Conservation (phyloP, 179 eudicot species). For the Spinacia oleracea region DNA sequence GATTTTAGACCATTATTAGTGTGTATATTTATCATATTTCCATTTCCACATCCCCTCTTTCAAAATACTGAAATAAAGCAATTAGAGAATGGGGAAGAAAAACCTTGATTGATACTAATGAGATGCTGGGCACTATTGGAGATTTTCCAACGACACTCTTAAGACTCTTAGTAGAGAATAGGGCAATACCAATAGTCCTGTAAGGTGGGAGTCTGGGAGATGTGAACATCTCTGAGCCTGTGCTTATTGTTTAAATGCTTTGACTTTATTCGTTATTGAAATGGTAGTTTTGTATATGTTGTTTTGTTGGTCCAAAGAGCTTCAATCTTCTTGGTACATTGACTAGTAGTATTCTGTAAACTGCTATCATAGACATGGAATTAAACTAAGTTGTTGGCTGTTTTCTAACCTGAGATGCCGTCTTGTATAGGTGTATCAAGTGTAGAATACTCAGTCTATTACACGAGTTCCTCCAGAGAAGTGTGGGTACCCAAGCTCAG, state of each 20-base stretch:
- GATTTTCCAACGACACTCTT: not conserved
- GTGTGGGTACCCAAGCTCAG: conserved; percentile 8
- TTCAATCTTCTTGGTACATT: not conserved
- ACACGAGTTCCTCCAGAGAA: conserved; percentile 7
- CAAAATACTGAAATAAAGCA: no score
- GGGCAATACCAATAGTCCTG: not conserved
- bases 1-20: not conserved
- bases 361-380: not conserved
- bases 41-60: not conserved
- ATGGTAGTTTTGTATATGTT: not conserved
- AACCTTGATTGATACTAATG: not conserved
- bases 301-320: not conserved
- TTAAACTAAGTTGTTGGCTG: not conserved
- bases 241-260: not conserved
- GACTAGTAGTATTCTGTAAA: not conserved
- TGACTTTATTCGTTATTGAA: not conserved
- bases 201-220: not conserved
- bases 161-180: not conserved
- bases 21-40: no score
- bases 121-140: not conserved
- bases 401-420: conserved; percentile 7
- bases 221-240: not conserved
- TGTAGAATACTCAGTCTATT: conserved; percentile 5
- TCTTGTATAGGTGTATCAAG: conserved; percentile 20
- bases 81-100: not conserved